Evolutionary conservation across 164 flowering plant species (phyloP).

Genomic region (Liquidambar formosana): DNA sequence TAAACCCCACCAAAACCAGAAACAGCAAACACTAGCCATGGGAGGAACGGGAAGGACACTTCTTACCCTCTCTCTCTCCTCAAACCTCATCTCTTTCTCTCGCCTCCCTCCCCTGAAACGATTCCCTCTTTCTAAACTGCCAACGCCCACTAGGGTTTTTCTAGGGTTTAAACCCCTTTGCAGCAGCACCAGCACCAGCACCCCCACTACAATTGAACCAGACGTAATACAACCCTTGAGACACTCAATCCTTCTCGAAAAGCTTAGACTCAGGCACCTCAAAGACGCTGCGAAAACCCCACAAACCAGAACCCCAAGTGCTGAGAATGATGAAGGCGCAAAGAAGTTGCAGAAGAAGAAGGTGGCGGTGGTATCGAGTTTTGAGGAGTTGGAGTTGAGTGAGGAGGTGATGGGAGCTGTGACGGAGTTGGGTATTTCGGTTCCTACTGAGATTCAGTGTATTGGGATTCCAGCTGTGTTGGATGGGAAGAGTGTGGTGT

Average conservation of each 20-base stretch:
- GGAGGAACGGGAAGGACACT: conserved; percentile 58
- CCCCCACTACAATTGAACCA: conserved; percentile 22
- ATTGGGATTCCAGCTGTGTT: conserved; percentile 82
- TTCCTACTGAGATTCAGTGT: conserved; percentile 92
- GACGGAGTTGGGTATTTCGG: conserved; percentile 71
- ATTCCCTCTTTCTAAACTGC: conserved; percentile 31
- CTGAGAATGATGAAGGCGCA: not conserved
- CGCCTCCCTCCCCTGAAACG: conserved; percentile 32
- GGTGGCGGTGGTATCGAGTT: conserved; percentile 37
- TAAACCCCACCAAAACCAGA: no score
- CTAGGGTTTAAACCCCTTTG: conserved; percentile 60
- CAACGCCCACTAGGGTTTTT: conserved; percentile 41
- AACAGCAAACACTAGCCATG: conserved; percentile 37
- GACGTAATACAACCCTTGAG: conserved; percentile 41
- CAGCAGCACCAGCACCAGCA: conserved; percentile 38
- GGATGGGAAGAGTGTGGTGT: conserved; percentile 77
- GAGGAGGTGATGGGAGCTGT: conserved; percentile 86
- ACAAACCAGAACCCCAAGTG: conserved; percentile 15
- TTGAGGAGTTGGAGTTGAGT: conserved; percentile 76
- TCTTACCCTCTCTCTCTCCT: conserved; percentile 42
- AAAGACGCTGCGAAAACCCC: conserved; percentile 49
- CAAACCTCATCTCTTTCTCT: conserved; percentile 31
- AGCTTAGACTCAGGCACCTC: conserved; percentile 69
- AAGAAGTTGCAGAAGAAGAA: conserved; percentile 19
- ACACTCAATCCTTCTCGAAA: conserved; percentile 77